Percentiles rank a stretch among this genome's conserved stretches.
phyloP scores from a whole-genome alignment of 257 asterid genomes.

The Anisodus tanguticus region DNA sequence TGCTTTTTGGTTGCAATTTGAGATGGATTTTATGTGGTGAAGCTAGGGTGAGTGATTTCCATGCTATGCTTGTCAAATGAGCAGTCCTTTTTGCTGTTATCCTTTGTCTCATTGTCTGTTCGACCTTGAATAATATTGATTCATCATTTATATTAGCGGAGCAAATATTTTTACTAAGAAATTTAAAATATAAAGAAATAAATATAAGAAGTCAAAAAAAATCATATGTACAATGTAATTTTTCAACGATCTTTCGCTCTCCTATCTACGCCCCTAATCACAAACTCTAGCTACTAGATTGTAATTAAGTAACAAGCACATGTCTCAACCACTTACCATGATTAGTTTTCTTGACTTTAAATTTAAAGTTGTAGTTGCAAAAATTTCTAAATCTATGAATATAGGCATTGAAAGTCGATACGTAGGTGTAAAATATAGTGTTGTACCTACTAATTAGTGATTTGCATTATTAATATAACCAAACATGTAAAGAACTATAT shows the following conservation, averaged over 20 bases:
- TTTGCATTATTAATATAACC: neutral
- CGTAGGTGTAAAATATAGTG: neutral
- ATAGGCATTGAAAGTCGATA: neutral
- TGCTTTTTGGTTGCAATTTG: neutral
- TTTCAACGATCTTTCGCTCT: neutral
- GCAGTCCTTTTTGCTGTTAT: constrained; percentile 50
- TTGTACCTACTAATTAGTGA: neutral
- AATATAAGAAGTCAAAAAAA: too few relatives aligned
- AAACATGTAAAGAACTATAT: neutral
- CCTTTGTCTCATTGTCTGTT: constrained; percentile 83
- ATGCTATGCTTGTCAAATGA: constrained; percentile 67
- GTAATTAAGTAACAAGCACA: neutral
- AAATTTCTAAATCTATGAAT: neutral
- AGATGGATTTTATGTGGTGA: neutral
- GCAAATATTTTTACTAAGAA: neutral
- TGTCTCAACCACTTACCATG: neutral
- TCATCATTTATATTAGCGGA: neutral
- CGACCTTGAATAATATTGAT: constrained; percentile 53
- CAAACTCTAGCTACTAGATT: neutral
- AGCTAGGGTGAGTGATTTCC: constrained; percentile 55
- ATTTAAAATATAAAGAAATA: neutral
- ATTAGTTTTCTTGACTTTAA: neutral
- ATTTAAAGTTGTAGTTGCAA: neutral
- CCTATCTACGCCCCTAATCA: too few relatives aligned
- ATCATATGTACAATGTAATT: neutral